A percentile compares a stretch with the other conserved stretches of the same genome.
These are phyloP conservation scores for Astrephomene gubernaculifera DNA, from an alignment of 139 green algal species.

Conservation along the genomic window DNA sequence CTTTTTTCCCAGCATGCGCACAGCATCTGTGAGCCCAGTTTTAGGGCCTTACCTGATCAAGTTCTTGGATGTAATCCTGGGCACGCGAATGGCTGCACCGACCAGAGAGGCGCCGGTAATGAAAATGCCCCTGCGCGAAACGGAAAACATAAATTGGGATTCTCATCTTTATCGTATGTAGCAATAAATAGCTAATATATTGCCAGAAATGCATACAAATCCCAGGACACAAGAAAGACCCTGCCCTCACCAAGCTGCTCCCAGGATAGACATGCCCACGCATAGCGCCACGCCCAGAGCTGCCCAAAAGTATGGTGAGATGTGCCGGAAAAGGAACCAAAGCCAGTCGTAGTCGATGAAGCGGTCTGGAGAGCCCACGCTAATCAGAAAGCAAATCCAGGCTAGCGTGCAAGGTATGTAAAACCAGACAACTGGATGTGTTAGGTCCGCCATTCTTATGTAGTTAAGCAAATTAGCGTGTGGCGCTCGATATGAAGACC, in stretches of 20 bases:
- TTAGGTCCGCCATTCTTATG: slow-evolving; percentile 5
- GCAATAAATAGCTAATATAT: too few relatives aligned
- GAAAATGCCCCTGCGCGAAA: slow-evolving; percentile 97
- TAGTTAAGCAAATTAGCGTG: too few relatives aligned
- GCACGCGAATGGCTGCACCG: slow-evolving; percentile 93
- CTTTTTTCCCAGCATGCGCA: neutral
- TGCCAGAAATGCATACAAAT: too few relatives aligned
- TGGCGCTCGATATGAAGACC: too few relatives aligned
- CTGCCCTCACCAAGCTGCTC: slow-evolving; percentile 90
- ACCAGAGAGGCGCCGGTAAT: slow-evolving; percentile 97
- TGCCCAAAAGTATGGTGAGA: slow-evolving; percentile 94
- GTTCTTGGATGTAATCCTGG: slow-evolving; percentile 99
- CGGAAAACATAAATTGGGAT: too few relatives aligned
- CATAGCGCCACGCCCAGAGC: slow-evolving; percentile 86
- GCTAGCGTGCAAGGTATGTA: slow-evolving; percentile 52
- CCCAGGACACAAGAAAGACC: too few relatives aligned
- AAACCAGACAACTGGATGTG: slow-evolving; percentile 35
- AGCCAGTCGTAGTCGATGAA: slow-evolving; percentile 89
- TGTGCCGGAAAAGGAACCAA: slow-evolving; percentile 86
- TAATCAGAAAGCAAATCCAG: slow-evolving; percentile 64
- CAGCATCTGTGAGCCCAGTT: too few relatives aligned
- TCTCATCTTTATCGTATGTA: too few relatives aligned
- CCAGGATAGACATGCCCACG: slow-evolving; percentile 94
- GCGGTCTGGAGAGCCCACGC: slow-evolving; percentile 56
- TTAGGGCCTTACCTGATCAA: slow-evolving; percentile 95